Evolutionary conservation across 176 grass and related monocot species (phyloP), one percentile per base, ranked within the genome.

Genomic region (Rhipidocladum racemiflorum): DNA sequence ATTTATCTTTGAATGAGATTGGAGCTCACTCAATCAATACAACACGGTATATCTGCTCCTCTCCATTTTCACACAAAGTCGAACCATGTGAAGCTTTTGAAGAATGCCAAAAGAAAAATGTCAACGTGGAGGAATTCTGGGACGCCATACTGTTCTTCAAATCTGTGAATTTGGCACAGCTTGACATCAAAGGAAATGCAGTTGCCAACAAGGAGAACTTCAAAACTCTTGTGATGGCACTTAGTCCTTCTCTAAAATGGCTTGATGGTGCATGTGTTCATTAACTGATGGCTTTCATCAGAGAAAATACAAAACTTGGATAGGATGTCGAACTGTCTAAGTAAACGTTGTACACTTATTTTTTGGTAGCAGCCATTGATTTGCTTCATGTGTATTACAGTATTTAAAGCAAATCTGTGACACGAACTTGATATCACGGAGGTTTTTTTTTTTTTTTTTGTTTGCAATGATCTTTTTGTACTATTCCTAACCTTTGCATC

Each of bases 1-100:
- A 98, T 87, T 62, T 98, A 63, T 98, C 96, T 54, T 98, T 50
- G 75, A 98, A 98, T 56, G 24, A 89, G 81, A 98, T 98, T 29
- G 90, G 90, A 63, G 71, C 82, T 75, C 92, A 89, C 64, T 39
- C 82, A 60, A 85, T 90, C 6, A 88, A 98, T 80, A 95, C 88
- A 10, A 81, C 87, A 50, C 88, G 92, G 63, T 98, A 95, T 75
- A 86, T 98, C 30, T 93, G 78, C 51, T 72, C 87, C 3, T 93
- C 88, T 80, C 92, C 92, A 15, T 93, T 98, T 62, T 95, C 92
- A 23, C 88, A 98, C 80, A 87, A 88, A 21, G 79, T 50, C 0
- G 66, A 95, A 75, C 24, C 66, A 38, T 85, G 85, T 51, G 90
- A 82, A 90, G 78, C 59, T 36, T 82, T 88, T 27, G 81, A 86